Conservation (phyloP, 164 flowering plant genomes). For the Cinnamomum chago region DNA sequence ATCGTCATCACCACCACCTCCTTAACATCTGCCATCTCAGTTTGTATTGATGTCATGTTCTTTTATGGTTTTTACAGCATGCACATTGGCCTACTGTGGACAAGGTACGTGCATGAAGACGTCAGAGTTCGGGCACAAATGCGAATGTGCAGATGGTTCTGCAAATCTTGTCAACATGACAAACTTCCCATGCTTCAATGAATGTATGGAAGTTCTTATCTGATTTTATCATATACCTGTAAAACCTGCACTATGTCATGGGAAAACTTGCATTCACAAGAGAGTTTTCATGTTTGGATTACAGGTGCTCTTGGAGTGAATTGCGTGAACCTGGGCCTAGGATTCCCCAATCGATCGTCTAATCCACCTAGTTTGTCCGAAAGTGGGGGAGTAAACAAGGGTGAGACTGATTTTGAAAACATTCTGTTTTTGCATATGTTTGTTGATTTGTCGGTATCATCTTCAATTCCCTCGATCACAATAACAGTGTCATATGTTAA, state of each 20-base stretch:
- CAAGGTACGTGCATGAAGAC: constrained; percentile 44
- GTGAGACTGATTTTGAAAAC: not conserved
- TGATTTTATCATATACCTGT: not conserved
- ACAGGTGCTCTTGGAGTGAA: constrained; percentile 41
- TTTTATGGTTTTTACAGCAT: constrained; percentile 31
- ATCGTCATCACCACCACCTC: not conserved
- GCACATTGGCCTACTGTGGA: constrained; percentile 67
- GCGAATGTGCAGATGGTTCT: constrained; percentile 49
- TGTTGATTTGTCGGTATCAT: too few relatives aligned
- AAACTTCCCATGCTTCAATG: constrained; percentile 51
- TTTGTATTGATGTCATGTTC: not conserved
- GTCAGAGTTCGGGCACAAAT: constrained; percentile 21
- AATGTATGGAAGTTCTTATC: constrained; percentile 30
- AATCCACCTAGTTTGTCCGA: constrained; percentile 1
- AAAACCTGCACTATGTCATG: not conserved
- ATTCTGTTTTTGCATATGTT: too few relatives aligned
- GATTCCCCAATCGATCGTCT: constrained; percentile 16
- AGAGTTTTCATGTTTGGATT: not conserved
- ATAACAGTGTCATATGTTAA: not conserved
- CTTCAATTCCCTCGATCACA: not conserved
- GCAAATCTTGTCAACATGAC: constrained; percentile 48
- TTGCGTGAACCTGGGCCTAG: constrained; percentile 36
- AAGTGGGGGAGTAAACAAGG: not conserved
- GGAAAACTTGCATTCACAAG: not conserved
- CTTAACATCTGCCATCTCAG: not conserved